phyloP scores from a whole-genome alignment of 1,284 basidiomycete genomes.

The Malassezia furfur region DNA sequence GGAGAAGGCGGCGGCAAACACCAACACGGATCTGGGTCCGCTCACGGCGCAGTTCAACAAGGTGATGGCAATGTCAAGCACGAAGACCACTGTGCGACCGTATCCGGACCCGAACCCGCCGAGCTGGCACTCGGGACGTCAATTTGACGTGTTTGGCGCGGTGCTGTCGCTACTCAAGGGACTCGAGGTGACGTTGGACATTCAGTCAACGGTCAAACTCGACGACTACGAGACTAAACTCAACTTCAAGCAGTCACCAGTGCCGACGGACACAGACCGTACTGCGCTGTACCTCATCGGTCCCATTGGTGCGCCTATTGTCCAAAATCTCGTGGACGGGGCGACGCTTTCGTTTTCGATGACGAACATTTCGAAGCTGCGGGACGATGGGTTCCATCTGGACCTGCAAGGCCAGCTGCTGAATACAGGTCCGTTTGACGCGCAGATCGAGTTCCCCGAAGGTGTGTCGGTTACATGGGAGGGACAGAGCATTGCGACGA shows the following conservation, averaged over 20 bases:
- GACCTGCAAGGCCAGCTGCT: slow-evolving; percentile 38
- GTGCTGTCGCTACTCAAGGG: slow-evolving; percentile 60
- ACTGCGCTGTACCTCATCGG: slow-evolving; percentile 62
- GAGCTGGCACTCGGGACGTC: slow-evolving; percentile 56
- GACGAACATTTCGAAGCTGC: slow-evolving; percentile 59
- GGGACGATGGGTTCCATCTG: slow-evolving; percentile 46
- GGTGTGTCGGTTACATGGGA: slow-evolving; percentile 58
- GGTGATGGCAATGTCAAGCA: slow-evolving; percentile 56
- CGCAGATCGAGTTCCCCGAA: slow-evolving; percentile 49
- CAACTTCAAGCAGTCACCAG: slow-evolving; percentile 58
- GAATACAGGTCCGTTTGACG: slow-evolving; percentile 51
- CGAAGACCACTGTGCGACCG: slow-evolving; percentile 57
- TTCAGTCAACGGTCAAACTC: slow-evolving; percentile 28
- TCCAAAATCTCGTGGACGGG: slow-evolving; percentile 60
- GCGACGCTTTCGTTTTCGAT: slow-evolving; percentile 56
- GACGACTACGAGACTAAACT: slow-evolving; percentile 54
- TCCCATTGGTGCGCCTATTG: slow-evolving; percentile 54
- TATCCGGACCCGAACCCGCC: slow-evolving; percentile 41
- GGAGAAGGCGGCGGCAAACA: slow-evolving; percentile 54
- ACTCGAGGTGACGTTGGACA: slow-evolving; percentile 55
- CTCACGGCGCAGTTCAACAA: slow-evolving; percentile 58
- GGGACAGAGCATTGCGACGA: slow-evolving; percentile 60
- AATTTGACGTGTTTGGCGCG: slow-evolving; percentile 51
- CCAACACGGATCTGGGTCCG: slow-evolving; percentile 60
- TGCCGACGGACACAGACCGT: slow-evolving; percentile 60